Percentiles rank a stretch among this genome's conserved stretches.
Conservation (phyloP, 2,329 filamentous ascomycete species). For the Septoria petroselini region DNA sequence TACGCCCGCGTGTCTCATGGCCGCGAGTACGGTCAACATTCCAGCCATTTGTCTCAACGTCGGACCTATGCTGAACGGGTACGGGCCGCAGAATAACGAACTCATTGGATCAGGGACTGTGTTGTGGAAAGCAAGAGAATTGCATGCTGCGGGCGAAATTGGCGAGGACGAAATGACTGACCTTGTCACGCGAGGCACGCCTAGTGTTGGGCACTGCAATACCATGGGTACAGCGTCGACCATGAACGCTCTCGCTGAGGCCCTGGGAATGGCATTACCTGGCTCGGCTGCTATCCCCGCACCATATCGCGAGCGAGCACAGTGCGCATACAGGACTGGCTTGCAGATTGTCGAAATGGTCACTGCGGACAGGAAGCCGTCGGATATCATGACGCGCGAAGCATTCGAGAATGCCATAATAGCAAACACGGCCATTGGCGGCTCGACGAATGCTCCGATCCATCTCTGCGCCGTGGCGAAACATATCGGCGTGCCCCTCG, state of each 20-base stretch:
- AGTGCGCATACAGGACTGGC: slow-evolving; percentile 34
- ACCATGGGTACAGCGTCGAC: slow-evolving; percentile 37
- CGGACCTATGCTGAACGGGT: slow-evolving; percentile 36
- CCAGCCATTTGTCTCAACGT: slow-evolving; percentile 36
- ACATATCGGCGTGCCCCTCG: slow-evolving; percentile 52
- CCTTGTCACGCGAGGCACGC: slow-evolving; percentile 32
- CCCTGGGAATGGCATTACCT: slow-evolving; percentile 34
- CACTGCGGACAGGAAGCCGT: slow-evolving; percentile 40
- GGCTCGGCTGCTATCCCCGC: slow-evolving; percentile 34
- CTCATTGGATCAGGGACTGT: slow-evolving; percentile 33
- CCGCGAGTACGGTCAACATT: slow-evolving; percentile 34
- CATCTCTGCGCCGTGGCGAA: slow-evolving; percentile 56
- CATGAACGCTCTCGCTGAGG: slow-evolving; percentile 36
- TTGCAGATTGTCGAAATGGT: slow-evolving; percentile 37
- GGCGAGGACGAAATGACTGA: slow-evolving; percentile 31
- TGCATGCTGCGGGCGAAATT: slow-evolving; percentile 33
- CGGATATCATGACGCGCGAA: slow-evolving; percentile 54
- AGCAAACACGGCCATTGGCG: slow-evolving; percentile 55
- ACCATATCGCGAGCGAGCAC: slow-evolving; percentile 33
- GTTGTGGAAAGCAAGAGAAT: slow-evolving; percentile 34
- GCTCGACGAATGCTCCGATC: slow-evolving; percentile 57
- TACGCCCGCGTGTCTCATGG: slow-evolving; percentile 35
- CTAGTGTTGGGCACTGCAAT: slow-evolving; percentile 35
- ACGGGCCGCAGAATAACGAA: slow-evolving; percentile 22
- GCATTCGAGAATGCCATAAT: slow-evolving; percentile 58